Conservation (phyloP, 169 alveolate species). For the Plasmodium blacklocki region DNA sequence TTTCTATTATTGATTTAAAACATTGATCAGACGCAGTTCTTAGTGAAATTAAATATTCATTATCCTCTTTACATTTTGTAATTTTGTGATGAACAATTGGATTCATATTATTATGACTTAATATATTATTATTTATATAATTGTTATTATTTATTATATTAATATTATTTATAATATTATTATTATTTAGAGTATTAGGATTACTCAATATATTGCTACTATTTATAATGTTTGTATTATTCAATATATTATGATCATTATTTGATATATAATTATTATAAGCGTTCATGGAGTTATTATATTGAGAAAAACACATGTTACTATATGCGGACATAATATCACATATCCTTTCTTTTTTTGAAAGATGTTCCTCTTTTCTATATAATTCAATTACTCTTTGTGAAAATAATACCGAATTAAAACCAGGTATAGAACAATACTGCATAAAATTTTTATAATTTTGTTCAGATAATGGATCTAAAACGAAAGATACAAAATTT, state of each 20-base stretch:
- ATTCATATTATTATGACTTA: background rate
- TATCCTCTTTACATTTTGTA: conserved; percentile 40
- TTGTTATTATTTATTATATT: no score
- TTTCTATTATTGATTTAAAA: conserved; percentile 10
- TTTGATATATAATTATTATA: no score
- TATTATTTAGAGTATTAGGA: background rate
- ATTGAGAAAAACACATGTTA: conserved; percentile 14
- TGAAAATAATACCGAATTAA: conserved; percentile 33
- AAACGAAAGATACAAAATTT: conserved; percentile 54
- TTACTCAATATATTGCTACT: background rate
- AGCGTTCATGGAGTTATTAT: no score
- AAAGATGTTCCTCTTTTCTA: conserved; percentile 42
- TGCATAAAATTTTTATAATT: conserved; percentile 68
- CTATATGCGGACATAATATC: conserved; percentile 64
- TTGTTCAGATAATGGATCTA: conserved; percentile 57
- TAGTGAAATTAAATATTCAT: conserved; percentile 42
- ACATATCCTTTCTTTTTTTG: conserved; percentile 45
- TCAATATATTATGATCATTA: background rate
- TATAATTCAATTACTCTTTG: conserved; percentile 45
- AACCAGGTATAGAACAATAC: conserved; percentile 73
- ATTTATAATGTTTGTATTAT: background rate
- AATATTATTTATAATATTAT: no score
- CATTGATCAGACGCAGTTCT: conserved; percentile 53
- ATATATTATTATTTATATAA: no score
- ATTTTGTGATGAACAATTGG: background rate